Evolutionary conservation across 495 filamentous ascomycete species (phyloP), one percentile per base, ranked within the genome.

Genomic region (Tuber melanosporum): DNA sequence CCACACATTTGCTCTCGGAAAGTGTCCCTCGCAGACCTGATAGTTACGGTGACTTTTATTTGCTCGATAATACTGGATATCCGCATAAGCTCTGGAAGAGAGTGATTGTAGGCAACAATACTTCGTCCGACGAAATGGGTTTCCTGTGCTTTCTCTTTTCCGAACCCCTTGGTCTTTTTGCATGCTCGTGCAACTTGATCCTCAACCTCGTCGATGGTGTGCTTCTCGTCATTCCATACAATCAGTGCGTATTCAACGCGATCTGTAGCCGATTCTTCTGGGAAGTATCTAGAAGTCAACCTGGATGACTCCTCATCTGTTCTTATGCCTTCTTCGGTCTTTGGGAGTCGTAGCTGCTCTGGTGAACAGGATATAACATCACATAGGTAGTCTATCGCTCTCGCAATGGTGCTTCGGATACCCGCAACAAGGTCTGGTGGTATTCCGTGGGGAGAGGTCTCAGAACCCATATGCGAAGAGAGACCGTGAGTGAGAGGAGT

Each of bases 171-270:
- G 15, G 89, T 86, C 76, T 91, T 89, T 78, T 90, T 91, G 87
- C 96, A 98, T 72, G 95, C 96, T 74, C 96, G 89, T 5, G 92
- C 91, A 22, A 99, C 93, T 84, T 97, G 94, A 46, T 94, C 89
- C 75, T 91, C 86, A 15, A 99, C 94, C 84, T 98, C 95, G n/a
- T 89, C 87, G 72, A 98, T 91, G 0, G 95, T 98, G 83, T 99
- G 95, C 85, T 99, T 99, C 84, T 99, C 95, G 77, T 99, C 95
- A 80, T 99, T 99, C 95, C 95, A 99, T 12, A 99, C 86, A 32
- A 97, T 84, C n/a, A 99, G 85, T 6, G 93, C 91, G 83, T 91
- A 99, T 81, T 97, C 94, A 20, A 90, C 83, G 41, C 77, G 52
- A 26, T 75, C 73, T 39, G 90, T 87, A 46, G 81, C 79, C 45